A percentile compares a stretch with the other conserved stretches of the same genome.
phyloP scores from a whole-genome alignment of 1,284 basidiomycete species.

The Trichosporon ovoides region DNA sequence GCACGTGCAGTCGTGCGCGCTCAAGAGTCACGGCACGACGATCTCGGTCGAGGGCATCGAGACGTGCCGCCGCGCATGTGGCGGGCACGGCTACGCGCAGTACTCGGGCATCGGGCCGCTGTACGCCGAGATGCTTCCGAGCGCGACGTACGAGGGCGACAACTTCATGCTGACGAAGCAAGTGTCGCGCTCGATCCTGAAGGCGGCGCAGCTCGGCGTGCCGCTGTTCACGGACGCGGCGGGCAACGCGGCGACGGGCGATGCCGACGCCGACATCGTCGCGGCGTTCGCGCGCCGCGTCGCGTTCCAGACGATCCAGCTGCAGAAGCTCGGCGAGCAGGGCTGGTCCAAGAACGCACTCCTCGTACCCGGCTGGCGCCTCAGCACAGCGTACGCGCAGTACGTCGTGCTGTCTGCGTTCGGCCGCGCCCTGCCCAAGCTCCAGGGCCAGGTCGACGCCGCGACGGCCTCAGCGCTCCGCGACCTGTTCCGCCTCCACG shows the following conservation, averaged over 20 bases:
- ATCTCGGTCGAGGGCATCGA: conserved; percentile 53
- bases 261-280: conserved; percentile 55
- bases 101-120: conserved; percentile 55
- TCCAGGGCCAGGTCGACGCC: not conserved
- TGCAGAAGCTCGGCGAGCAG: conserved; percentile 40
- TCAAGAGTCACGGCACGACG: conserved; percentile 44
- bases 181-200: conserved; percentile 54
- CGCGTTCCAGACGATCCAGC: conserved; percentile 38
- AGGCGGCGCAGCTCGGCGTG: conserved; percentile 50
- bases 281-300: conserved; percentile 51
- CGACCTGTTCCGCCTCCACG: conserved; percentile 49
- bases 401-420: conserved; percentile 10
- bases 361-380: conserved; percentile 19
- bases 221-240: conserved; percentile 2
- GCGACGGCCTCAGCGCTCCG: conserved; percentile 4
- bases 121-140: conserved; percentile 54
- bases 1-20: conserved; percentile 13
- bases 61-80: conserved; percentile 52
- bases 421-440: conserved; percentile 1
- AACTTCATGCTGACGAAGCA: conserved; percentile 54
- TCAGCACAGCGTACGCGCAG: conserved; percentile 15
- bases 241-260: conserved; percentile 50
- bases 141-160: conserved; percentile 56
- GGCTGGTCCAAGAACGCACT: conserved; percentile 35
- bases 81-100: conserved; percentile 57